Percentiles rank a stretch among this genome's conserved stretches.
phyloP scores from a whole-genome alignment of 495 filamentous ascomycete genomes.

The Tirmania nivea region DNA sequence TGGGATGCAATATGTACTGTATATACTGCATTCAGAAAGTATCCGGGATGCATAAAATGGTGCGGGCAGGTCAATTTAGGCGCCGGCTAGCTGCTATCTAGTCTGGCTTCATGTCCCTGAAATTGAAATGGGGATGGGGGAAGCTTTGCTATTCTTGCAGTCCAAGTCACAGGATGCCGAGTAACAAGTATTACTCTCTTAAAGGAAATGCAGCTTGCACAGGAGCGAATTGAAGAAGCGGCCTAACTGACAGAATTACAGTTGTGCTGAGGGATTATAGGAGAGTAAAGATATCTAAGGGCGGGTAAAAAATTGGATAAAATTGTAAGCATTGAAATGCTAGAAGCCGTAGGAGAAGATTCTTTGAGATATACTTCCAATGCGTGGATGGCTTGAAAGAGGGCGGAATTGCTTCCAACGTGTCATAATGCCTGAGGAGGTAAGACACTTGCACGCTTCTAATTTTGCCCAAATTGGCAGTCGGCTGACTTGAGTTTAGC shows the following conservation, averaged over 20 bases:
- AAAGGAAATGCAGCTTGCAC: slow-evolving; percentile 40
- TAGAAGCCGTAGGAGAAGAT: slow-evolving; percentile 48
- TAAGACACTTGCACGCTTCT: no score
- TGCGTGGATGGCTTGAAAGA: slow-evolving; percentile 36
- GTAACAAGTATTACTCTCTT: slow-evolving; percentile 41
- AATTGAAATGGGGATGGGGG: slow-evolving; percentile 53
- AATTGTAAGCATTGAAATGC: slow-evolving; percentile 51
- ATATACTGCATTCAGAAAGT: no score
- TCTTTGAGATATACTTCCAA: slow-evolving; percentile 44
- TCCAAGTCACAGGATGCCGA: slow-evolving; percentile 34
- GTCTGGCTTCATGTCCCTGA: slow-evolving; percentile 46
- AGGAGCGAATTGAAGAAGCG: slow-evolving; percentile 31
- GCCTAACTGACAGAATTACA: slow-evolving; percentile 32
- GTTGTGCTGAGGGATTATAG: slow-evolving; percentile 42
- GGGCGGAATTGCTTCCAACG: slow-evolving; percentile 25
- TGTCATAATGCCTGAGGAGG: no score
- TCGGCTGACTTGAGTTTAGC: no score
- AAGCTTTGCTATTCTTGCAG: slow-evolving; percentile 41
- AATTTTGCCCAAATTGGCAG: no score
- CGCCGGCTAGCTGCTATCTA: no score
- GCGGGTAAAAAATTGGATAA: slow-evolving; percentile 38
- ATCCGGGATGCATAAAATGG: no score
- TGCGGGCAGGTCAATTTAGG: no score
- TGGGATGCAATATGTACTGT: no score
- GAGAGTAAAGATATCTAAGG: slow-evolving; percentile 27